A percentile compares a stretch with the other conserved stretches of the same genome.
Conservation (phyloP, 2,329 filamentous ascomycete species). For the Penicillium psychrosexuale region DNA sequence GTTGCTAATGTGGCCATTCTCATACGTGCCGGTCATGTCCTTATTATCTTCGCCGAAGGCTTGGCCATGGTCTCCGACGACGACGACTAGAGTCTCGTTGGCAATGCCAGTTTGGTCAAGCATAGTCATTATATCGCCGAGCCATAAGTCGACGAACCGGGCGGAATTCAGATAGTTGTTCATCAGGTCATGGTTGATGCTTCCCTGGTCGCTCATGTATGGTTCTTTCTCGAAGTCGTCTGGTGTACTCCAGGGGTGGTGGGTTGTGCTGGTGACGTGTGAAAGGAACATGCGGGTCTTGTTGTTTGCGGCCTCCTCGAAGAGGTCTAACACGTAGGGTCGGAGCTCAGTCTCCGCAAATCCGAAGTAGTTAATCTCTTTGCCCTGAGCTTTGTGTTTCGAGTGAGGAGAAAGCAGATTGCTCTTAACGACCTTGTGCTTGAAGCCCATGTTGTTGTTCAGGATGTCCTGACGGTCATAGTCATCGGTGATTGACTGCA, state of each 20-base stretch:
- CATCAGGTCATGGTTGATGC: conserved; percentile 33
- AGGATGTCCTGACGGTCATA: conserved; percentile 39
- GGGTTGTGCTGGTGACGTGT: conserved; percentile 36
- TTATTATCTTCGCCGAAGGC: conserved; percentile 45
- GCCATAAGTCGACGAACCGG: conserved; percentile 46
- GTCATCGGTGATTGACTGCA: conserved; percentile 41
- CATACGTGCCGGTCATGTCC: conserved; percentile 42
- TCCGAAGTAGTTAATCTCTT: conserved; percentile 46
- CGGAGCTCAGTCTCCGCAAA: conserved; percentile 42
- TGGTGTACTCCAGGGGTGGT: conserved; percentile 46
- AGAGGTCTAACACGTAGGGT: conserved; percentile 34
- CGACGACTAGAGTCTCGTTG: conserved; percentile 47
- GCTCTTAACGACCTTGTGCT: conserved; percentile 27
- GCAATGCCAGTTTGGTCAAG: conserved; percentile 46
- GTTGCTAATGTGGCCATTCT: conserved; percentile 48
- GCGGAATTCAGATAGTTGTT: conserved; percentile 48
- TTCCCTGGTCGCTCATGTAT: conserved; percentile 27
- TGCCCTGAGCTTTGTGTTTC: conserved; percentile 33
- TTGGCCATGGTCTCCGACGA: conserved; percentile 48
- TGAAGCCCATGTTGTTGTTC: conserved; percentile 38
- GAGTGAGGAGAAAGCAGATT: conserved; percentile 27
- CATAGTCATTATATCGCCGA: conserved; percentile 42
- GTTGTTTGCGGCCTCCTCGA: conserved; percentile 31
- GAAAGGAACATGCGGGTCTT: conserved; percentile 35
- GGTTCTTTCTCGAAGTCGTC: conserved; percentile 26